These are phyloP conservation scores for Debaryomyces singareniensis DNA, from an alignment of 1,139 yeast genomes.

Conservation along the genomic window DNA sequence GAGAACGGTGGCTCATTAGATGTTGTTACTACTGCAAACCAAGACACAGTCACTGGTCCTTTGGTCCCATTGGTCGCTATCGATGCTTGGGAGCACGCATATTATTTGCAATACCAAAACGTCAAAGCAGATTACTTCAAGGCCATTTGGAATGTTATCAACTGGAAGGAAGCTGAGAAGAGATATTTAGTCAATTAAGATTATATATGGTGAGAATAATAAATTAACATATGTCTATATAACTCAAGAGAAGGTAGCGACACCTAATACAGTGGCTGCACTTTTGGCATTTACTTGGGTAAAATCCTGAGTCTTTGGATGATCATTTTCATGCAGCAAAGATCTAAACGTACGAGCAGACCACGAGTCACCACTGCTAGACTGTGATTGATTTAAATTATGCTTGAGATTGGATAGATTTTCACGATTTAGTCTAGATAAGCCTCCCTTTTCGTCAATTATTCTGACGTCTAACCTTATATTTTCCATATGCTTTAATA, in stretches of 20 bases:
- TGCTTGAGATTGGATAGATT: slow-evolving; percentile 42
- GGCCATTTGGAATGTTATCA: slow-evolving; percentile 94
- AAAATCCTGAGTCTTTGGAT: slow-evolving; percentile 17
- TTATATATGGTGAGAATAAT: background rate
- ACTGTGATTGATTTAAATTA: slow-evolving; percentile 44
- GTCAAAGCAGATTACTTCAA: slow-evolving; percentile 92
- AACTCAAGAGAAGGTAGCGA: slow-evolving; percentile 48
- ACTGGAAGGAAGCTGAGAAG: slow-evolving; percentile 91
- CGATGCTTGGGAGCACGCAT: slow-evolving; percentile 99
- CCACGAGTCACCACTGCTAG: slow-evolving; percentile 56
- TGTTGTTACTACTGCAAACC: slow-evolving; percentile 82
- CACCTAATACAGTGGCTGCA: slow-evolving; percentile 77
- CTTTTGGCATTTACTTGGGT: slow-evolving; percentile 63
- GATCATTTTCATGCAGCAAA: slow-evolving; percentile 27
- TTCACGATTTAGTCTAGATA: slow-evolving; percentile 78
- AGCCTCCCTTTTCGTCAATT: slow-evolving; percentile 75
- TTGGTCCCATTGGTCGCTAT: slow-evolving; percentile 82
- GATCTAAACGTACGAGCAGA: slow-evolving; percentile 58
- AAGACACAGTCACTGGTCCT: slow-evolving; percentile 77
- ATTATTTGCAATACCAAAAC: slow-evolving; percentile 92
- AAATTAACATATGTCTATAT: slow-evolving; percentile 1
- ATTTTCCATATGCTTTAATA: slow-evolving; percentile 68
- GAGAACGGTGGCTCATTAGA: slow-evolving; percentile 72
- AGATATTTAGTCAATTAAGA: slow-evolving; percentile 29
- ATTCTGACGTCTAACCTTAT: slow-evolving; percentile 69